Conservation (phyloP, 78 protist genomes). For the Emiliania huxleyi region DNA sequence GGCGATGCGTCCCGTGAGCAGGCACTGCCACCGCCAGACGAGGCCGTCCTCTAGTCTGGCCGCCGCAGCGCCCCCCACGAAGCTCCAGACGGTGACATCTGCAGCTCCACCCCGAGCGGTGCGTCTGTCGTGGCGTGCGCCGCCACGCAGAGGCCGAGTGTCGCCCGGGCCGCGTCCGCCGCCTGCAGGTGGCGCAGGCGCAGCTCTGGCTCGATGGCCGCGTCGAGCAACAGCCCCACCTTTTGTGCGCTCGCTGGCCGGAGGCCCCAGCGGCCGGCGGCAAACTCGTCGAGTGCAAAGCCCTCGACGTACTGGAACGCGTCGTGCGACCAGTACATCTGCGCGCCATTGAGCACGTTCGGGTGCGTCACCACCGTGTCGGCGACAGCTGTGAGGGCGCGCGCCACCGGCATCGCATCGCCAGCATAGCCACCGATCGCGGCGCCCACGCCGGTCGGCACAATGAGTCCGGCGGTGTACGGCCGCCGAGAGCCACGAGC, state of each 20-base stretch:
- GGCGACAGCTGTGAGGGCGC: background rate
- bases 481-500: background rate
- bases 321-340: slow-evolving; percentile 29
- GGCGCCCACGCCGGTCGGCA: slow-evolving; percentile 42
- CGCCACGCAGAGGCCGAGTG: background rate
- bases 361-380: slow-evolving; percentile 35
- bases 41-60: too few relatives aligned
- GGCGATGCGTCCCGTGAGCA: too few relatives aligned
- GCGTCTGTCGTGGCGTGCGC: background rate
- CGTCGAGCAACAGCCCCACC: slow-evolving; percentile 35
- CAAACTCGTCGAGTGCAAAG: slow-evolving; percentile 26
- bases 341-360: slow-evolving; percentile 39
- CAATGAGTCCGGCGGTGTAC: slow-evolving; percentile 27
- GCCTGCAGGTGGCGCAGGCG: slow-evolving; percentile 29
- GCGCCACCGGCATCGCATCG: slow-evolving; percentile 38
- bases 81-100: background rate
- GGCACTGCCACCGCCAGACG: too few relatives aligned
- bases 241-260: background rate
- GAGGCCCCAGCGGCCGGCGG: slow-evolving; percentile 17
- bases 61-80: background rate
- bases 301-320: slow-evolving; percentile 30
- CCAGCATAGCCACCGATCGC: slow-evolving; percentile 38
- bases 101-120: slow-evolving; percentile 9
- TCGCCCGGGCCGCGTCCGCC: slow-evolving; percentile 31
- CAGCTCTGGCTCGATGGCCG: background rate